These are phyloP conservation scores for Fagopyrum homotropicum DNA, from an alignment of 148 eudicot genomes.

Conservation along the genomic window DNA sequence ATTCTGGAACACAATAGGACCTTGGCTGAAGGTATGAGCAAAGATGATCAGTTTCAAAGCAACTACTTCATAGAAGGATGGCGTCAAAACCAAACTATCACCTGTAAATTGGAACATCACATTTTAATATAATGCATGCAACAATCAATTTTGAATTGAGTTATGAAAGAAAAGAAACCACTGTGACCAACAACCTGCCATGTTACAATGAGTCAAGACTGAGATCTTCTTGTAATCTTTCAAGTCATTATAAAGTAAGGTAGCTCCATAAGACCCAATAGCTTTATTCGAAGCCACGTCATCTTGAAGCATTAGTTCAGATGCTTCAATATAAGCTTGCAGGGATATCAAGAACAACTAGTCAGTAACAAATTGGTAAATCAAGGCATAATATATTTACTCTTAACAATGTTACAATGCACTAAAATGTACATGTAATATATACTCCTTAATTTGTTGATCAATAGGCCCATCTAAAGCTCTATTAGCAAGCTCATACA, in stretches of 20 bases:
- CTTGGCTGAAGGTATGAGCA: constrained; percentile 91
- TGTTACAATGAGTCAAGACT: constrained; percentile 94
- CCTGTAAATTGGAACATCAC: no score
- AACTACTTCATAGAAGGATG: constrained; percentile 92
- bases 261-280: constrained; percentile 81
- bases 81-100: constrained; percentile 16
- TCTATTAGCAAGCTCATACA: constrained; percentile 95
- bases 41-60: constrained; percentile 92
- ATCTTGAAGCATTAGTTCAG: constrained; percentile 86
- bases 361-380: background rate
- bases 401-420: background rate
- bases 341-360: constrained; percentile 1
- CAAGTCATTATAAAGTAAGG: constrained; percentile 41
- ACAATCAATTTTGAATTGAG: no score
- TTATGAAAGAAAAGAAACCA: no score
- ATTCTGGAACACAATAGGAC: constrained; percentile 92
- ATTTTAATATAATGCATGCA: no score
- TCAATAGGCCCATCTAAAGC: constrained; percentile 56
- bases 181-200: constrained; percentile 54
- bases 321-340: constrained; percentile 81
- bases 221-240: constrained; percentile 44
- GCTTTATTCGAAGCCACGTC: constrained; percentile 96
- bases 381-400: no score
- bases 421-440: constrained; percentile 32
- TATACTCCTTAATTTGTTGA: constrained; percentile 55